Base-by-base conservation (phyloP, 441 rosid genomes). In the Erodium moschatum region DNA sequence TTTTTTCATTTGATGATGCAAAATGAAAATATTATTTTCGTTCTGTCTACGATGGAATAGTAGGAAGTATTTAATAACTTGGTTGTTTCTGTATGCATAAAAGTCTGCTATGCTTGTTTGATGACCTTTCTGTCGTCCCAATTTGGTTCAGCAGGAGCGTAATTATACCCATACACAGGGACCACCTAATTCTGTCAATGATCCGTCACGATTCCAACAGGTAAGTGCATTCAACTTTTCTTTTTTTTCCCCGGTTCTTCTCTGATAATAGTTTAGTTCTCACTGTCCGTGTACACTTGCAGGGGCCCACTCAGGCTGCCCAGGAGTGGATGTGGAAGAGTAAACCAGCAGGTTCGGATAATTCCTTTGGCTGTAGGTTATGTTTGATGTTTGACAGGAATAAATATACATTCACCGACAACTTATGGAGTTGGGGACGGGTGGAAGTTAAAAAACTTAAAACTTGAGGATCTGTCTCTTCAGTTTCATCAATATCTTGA, bases 301-400 rank as follows among this genome's bases (percentile, higher is more conserved):
- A 86, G 95, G 86, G 86, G 67, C 75, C 72, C 52, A 46, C 52
- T 74, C 90, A 82, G 77, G 80, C 85, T 67, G 58, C 20, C 58
- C 89, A 83, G 77, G 90, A 89, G 29, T 79, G 80, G 85, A 81
- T 81, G 86, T 84, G 91, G 98, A 91, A 86, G 81, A 85, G 82
- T 70, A 93, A 85, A 77, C 83, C 87, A 70, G 75, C 88, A 86
- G 98, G 98, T 90, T 77, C 64, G 42, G 65, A 68, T 73, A 50
- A 56, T 75, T 74, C 69, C 52, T 56, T 11, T 52, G 15, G 8
- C 52, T 63, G 27, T 52, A 64, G 13, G 31, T 56, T 66, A 12
- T 52, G 18, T 70, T 56, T 65, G 20, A 15, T 52, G n/a, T 15
- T 5, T 52, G 60, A 52, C 9, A 4, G 8, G 60, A 0, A 52